phyloP scores from a whole-genome alignment of 192 early-diverging fungal species.

The Funneliformis mosseae region DNA sequence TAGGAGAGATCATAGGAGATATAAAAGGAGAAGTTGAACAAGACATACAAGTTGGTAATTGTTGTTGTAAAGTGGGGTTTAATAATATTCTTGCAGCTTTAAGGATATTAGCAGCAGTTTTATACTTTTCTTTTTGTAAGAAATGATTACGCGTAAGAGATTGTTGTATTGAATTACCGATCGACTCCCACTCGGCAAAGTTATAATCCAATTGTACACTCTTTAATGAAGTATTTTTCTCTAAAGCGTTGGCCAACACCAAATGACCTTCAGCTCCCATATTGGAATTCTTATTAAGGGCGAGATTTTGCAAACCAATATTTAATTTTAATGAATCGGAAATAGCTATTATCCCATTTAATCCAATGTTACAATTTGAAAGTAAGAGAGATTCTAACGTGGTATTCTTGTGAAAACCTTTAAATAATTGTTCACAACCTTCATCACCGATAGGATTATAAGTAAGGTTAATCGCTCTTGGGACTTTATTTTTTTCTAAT shows the following conservation, averaged over 20 bases:
- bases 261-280: slow-evolving; percentile 49
- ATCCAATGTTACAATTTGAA: slow-evolving; percentile 40
- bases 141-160: slow-evolving; percentile 50
- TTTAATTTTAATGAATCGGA: slow-evolving; percentile 36
- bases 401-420: slow-evolving; percentile 40
- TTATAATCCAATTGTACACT: slow-evolving; percentile 51
- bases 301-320: slow-evolving; percentile 45
- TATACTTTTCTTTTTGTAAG: slow-evolving; percentile 46
- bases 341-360: slow-evolving; percentile 37
- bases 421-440: slow-evolving; percentile 31
- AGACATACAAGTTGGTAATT: not conserved
- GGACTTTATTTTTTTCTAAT: not conserved
- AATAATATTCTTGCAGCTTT: slow-evolving; percentile 40
- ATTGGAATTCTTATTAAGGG: slow-evolving; percentile 41
- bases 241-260: slow-evolving; percentile 40
- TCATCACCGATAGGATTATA: slow-evolving; percentile 36
- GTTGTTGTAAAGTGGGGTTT: not conserved
- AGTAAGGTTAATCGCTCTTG: slow-evolving; percentile 41
- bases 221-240: slow-evolving; percentile 45
- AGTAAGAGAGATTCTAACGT: slow-evolving; percentile 46
- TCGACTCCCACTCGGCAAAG: slow-evolving; percentile 45
- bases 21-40: not conserved
- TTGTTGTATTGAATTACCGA: slow-evolving; percentile 46
- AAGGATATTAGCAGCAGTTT: slow-evolving; percentile 45
- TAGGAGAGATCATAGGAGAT: not conserved